phyloP scores from a whole-genome alignment of 345 rosid species.

The Acer yangbiense region DNA sequence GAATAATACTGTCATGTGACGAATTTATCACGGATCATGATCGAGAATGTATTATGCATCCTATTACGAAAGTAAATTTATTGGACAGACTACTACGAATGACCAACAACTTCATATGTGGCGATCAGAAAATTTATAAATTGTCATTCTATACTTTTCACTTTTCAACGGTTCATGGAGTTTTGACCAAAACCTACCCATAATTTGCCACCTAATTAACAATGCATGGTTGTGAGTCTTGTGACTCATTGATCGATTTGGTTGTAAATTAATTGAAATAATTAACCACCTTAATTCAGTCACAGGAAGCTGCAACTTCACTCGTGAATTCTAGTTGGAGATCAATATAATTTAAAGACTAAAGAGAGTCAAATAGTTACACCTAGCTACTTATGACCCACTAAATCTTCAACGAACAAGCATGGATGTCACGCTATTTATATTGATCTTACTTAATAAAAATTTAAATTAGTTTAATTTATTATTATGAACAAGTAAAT shows the following conservation, averaged over 20 bases:
- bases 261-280: not conserved
- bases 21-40: not conserved
- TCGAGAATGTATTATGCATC: not conserved
- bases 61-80: too few relatives aligned
- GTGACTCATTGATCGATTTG: too few relatives aligned
- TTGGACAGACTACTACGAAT: too few relatives aligned
- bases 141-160: not conserved
- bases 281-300: not conserved
- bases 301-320: not conserved
- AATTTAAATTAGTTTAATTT: too few relatives aligned
- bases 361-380: too few relatives aligned
- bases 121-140: not conserved
- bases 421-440: too few relatives aligned
- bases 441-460: too few relatives aligned
- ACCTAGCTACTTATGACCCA: too few relatives aligned
- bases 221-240: not conserved
- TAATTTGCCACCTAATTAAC: not conserved
- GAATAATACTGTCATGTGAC: not conserved
- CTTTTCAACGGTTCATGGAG: not conserved
- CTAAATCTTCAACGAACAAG: too few relatives aligned
- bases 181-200: not conserved
- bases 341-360: too few relatives aligned
- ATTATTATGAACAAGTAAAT: too few relatives aligned
- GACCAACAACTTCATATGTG: not conserved
- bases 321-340: conserved; percentile 21